Conservation (phyloP, 2,329 filamentous ascomycete species). For the Ophiostoma sp. region DNA sequence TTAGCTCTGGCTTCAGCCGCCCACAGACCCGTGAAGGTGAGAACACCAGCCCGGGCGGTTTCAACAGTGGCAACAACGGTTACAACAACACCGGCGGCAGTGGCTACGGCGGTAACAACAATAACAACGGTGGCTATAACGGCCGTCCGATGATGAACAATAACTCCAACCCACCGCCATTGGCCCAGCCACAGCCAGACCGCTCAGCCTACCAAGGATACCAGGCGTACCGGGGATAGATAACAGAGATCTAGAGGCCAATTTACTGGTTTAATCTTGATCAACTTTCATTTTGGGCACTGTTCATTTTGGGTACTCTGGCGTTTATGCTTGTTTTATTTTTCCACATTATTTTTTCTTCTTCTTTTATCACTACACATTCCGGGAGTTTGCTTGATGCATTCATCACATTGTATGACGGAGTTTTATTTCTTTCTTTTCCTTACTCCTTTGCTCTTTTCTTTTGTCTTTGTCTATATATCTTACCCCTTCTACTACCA, state of each 20-base stretch:
- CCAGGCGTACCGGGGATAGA: constrained; percentile 31
- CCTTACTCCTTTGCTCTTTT: neutral
- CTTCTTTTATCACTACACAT: neutral
- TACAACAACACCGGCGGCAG: constrained; percentile 11
- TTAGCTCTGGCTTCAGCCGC: constrained; percentile 26
- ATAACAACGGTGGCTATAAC: constrained; percentile 14
- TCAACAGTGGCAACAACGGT: constrained; percentile 16
- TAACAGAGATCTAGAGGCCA: neutral
- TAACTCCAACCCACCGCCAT: constrained; percentile 22
- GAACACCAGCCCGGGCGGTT: neutral
- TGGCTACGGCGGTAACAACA: constrained; percentile 6
- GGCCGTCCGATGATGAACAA: constrained; percentile 16
- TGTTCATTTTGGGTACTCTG: neutral
- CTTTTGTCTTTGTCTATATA: neutral
- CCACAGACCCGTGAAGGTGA: constrained; percentile 17
- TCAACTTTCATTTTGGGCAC: neutral
- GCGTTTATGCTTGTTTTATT: constrained; percentile 2
- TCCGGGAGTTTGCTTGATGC: constrained; percentile 6
- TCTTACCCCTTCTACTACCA: neutral
- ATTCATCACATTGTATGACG: constrained; percentile 13
- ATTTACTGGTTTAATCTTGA: neutral
- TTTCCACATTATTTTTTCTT: neutral
- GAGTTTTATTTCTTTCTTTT: neutral
- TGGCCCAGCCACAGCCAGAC: constrained; percentile 26
- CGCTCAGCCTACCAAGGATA: constrained; percentile 26